Evolutionary conservation across 805 yeast genomes (phyloP), one percentile per base, ranked within the genome.

Genomic region (Dipodascus geniculatus): DNA sequence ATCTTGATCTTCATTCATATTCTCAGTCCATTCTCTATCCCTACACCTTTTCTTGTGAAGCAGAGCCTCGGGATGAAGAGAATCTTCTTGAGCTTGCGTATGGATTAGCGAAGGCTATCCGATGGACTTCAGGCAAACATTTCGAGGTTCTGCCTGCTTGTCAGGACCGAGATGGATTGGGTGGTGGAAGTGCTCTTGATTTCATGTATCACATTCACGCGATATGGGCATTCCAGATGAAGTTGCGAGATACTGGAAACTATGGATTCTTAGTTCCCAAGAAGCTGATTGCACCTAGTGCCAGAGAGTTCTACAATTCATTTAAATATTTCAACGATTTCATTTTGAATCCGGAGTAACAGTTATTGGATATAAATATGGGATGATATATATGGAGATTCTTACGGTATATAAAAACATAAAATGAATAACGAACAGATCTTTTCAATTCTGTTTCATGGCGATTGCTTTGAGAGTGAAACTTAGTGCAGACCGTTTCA

Each of bases 11-110:
- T 59, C 95, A 87, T 64, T 85, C 95, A 1, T 88, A 88, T 65
- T 79, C 95, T 1, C 91, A 87, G 65, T 91, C 87, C 60, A 77
- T 88, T 24, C 70, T 87, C 23, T 85, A 82, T 64, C 96, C 96
- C 0, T 87, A 85, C 63, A 91, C 93, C 0, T 87, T 76, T 63
- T 80, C 90, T 1, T 87, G 96, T 67, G 77, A 75, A 24, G 79
- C 80, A 31, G 66, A 73, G 49, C 96, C 96, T 19, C 69, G 91
- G 42, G 96, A 87, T 63, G 78, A 81, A 58, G 96, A 87, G 62
- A 87, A 87, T 61, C 71, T 87, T 64, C 69, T 86, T 35, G 96
- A 87, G 64, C 71, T 87, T 57, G 91, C 89, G 0, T 87, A 83
- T 66, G 96, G 95, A 1, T 71, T 87, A 23, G 75, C 88, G 1